Evolutionary conservation across 2,329 filamentous ascomycete genomes (phyloP).

Genomic region (Mollisiaceae sp.): DNA sequence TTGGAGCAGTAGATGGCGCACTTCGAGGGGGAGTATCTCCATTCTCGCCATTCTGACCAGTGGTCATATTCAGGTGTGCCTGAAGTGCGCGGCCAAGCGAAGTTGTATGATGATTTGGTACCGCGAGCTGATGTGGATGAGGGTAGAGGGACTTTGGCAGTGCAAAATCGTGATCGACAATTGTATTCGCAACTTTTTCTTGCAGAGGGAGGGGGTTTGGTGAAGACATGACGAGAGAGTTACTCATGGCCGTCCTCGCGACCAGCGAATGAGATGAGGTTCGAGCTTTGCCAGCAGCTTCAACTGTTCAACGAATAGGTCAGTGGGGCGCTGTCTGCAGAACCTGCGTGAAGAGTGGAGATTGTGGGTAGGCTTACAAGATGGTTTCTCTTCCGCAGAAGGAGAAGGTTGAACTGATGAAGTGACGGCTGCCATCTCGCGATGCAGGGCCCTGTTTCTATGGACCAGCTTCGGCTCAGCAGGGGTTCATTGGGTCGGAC

Average conservation of each 20-base stretch:
- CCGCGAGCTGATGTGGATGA: constrained; percentile 8
- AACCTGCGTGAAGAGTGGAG: constrained; percentile 2
- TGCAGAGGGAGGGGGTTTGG: constrained; percentile 10
- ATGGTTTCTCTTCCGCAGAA: not conserved
- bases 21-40: constrained; percentile 35
- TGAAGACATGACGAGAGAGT: constrained; percentile 19
- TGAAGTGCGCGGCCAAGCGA: constrained; percentile 24
- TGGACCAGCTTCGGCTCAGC: not conserved
- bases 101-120: not conserved
- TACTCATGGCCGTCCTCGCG: constrained; percentile 24
- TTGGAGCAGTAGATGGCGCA: constrained; percentile 39
- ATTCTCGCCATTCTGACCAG: constrained; percentile 14
- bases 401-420: not conserved
- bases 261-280: constrained; percentile 25
- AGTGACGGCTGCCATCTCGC: not conserved
- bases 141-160: constrained; percentile 15
- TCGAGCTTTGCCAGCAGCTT: not conserved
- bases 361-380: not conserved
- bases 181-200: constrained; percentile 8
- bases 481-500: constrained; percentile 9
- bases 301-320: not conserved
- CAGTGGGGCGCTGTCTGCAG: constrained; percentile 15
- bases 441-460: not conserved
- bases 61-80: constrained; percentile 16
- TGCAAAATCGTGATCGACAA: not conserved